Base-by-base conservation (phyloP, 2,329 filamentous ascomycete species). In the Botrytis hyacinthi region DNA sequence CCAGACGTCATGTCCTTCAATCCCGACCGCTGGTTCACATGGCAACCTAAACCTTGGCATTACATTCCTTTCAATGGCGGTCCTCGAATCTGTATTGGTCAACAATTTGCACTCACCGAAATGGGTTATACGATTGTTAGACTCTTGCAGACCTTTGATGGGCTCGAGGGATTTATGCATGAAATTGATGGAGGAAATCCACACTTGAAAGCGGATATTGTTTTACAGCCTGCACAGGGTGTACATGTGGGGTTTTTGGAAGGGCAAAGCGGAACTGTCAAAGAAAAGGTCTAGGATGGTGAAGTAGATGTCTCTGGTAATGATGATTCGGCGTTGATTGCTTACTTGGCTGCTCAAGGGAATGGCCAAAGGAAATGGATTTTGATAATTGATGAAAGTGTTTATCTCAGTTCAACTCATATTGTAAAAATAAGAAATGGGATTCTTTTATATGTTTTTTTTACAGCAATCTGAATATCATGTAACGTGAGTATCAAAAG, bases 71-170 rank as follows among this genome's bases (percentile, higher is more conserved):
- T 94, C 82, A 93, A 93, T 80, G 90, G 90, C 18, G 92, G 91
- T 1, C 90, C 92, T 61, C 84, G 92, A 46, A 92, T 93, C 79
- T 93, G 92, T 82, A 89, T 94, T 74, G 92, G 92, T 2, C 92
- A 95, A 85, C 92, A 95, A 81, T 95, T 94, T 81, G 93, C 93
- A 22, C 83, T 95, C 65, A 93, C 92, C 0, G 92, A 95, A 84
- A 92, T 92, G 84, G 84, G 84, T 44, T 95, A 95, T 80, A 90
- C 92, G 16, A 86, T 94, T 74, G 90, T 91, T 42, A 85, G 93
- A 62, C 79, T 95, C 76, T 88, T 95, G 79, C 93, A 95, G 84
- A 85, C 87, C 37, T 96, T 92, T 80, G 88, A 90, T 72, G 82
- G 85, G 18, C 84, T 94, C 12, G 87, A 89, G 78, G 88, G 84